These are phyloP conservation scores for Hypoxylon rubiginosum DNA, from an alignment of 2,329 filamentous ascomycete species.

Conservation along the genomic window DNA sequence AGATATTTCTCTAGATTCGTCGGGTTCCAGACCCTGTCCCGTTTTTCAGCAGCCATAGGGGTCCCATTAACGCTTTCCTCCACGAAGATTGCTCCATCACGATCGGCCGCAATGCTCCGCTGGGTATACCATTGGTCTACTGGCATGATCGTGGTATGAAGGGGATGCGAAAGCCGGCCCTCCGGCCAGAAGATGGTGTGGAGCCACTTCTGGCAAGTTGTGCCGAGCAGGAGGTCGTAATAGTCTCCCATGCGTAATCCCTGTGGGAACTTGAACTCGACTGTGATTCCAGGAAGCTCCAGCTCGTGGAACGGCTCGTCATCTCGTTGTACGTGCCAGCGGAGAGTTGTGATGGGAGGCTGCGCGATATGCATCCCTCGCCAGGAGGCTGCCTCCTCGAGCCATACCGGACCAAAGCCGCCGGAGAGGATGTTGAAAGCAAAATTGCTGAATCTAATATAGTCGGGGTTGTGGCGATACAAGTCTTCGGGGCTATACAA, in stretches of 20 bases:
- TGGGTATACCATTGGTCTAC: no score
- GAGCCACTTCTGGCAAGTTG: neutral
- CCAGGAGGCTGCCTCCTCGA: slow-evolving; percentile 4
- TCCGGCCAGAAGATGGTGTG: neutral
- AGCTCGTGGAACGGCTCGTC: neutral
- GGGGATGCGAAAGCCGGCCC: neutral
- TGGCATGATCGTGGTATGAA: no score
- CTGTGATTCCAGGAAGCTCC: neutral
- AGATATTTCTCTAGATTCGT: neutral
- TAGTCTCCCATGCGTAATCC: slow-evolving; percentile 3
- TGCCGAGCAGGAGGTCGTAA: neutral
- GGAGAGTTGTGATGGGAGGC: slow-evolving; percentile 2
- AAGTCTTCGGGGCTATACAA: no score
- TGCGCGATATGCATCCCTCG: slow-evolving; percentile 8
- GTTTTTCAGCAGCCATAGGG: no score
- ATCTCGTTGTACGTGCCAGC: neutral
- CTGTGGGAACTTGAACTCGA: slow-evolving; percentile 1
- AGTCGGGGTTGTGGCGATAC: neutral
- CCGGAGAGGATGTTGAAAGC: neutral
- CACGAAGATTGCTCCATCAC: no score
- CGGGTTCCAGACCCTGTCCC: neutral
- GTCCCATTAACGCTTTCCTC: no score
- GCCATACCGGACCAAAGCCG: neutral
- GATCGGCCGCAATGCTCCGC: no score
- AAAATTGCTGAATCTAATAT: neutral